A percentile compares a stretch with the other conserved stretches of the same genome.
Evolutionary conservation across 106 monocot genomes (phyloP).

Genomic region (Dendrobium chrysotoxum): DNA sequence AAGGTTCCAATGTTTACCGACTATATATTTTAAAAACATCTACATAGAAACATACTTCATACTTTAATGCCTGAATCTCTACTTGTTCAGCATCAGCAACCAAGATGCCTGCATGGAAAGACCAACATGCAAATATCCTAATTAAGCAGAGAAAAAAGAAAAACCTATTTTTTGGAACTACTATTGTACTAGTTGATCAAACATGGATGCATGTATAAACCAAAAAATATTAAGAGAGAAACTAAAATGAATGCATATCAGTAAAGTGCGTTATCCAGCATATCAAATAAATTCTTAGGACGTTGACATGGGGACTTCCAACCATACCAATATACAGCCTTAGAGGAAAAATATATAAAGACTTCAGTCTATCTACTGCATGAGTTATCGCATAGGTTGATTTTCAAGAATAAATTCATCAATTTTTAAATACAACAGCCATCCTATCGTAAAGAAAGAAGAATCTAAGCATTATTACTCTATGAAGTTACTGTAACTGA

Average conservation of each 20-base stretch:
- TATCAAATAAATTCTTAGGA: neutral
- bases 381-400: neutral
- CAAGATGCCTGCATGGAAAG: conserved; percentile 13
- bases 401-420: neutral
- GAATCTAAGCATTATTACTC: neutral
- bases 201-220: neutral
- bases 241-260: neutral
- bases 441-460: neutral
- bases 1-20: neutral
- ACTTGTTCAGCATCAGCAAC: neutral
- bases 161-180: neutral
- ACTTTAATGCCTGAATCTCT: conserved; percentile 14
- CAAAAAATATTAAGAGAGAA: neutral
- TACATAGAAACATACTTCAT: conserved; percentile 22
- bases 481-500: too few relatives aligned
- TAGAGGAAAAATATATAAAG: neutral
- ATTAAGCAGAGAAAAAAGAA: neutral
- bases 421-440: neutral
- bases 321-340: neutral
- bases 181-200: neutral
- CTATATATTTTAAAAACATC: neutral
- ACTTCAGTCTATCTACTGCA: neutral
- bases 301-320: neutral
- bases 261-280: neutral
- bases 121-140: neutral